phyloP scores from a whole-genome alignment of 768 basidiomycete genomes.

The Phanerochaete sordida region DNA sequence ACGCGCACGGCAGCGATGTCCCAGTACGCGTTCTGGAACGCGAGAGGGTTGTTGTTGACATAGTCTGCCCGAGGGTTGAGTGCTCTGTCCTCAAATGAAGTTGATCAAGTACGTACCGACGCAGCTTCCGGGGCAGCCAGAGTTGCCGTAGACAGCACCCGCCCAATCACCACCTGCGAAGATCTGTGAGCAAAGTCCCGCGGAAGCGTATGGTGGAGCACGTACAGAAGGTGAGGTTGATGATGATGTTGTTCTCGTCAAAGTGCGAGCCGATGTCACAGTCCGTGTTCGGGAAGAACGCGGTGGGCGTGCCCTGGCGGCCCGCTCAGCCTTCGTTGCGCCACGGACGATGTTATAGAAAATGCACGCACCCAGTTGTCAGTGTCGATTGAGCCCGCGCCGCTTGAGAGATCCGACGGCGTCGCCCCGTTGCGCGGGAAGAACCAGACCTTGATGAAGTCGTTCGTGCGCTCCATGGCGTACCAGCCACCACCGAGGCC shows the following conservation, averaged over 20 bases:
- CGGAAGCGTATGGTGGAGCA: constrained; percentile 5
- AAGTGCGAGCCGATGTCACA: constrained; percentile 59
- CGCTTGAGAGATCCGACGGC: constrained; percentile 44
- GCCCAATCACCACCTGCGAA: constrained; percentile 57
- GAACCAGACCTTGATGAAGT: constrained; percentile 68
- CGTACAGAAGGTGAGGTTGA: constrained; percentile 70
- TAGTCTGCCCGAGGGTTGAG: constrained; percentile 36
- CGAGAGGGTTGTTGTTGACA: constrained; percentile 63
- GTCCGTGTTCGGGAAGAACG: constrained; percentile 55
- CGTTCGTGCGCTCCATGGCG: constrained; percentile 56
- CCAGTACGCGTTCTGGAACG: constrained; percentile 70
- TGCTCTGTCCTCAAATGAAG: background rate
- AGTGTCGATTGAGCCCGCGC: constrained; percentile 42
- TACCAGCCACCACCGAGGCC: constrained; percentile 60
- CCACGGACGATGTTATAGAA: background rate
- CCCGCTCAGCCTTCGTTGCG: background rate
- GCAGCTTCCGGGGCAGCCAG: constrained; percentile 54
- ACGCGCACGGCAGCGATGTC: constrained; percentile 59
- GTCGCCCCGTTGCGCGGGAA: constrained; percentile 50
- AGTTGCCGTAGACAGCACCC: constrained; percentile 39
- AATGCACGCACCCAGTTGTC: constrained; percentile 43
- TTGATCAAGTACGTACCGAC: constrained; percentile 36
- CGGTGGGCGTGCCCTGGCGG: constrained; percentile 51
- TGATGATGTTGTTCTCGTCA: constrained; percentile 56
- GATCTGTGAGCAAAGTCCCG: background rate